These are phyloP conservation scores for Tetrahymena malaccensis DNA, from an alignment of 73 alveolate genomes.

Conservation along the genomic window DNA sequence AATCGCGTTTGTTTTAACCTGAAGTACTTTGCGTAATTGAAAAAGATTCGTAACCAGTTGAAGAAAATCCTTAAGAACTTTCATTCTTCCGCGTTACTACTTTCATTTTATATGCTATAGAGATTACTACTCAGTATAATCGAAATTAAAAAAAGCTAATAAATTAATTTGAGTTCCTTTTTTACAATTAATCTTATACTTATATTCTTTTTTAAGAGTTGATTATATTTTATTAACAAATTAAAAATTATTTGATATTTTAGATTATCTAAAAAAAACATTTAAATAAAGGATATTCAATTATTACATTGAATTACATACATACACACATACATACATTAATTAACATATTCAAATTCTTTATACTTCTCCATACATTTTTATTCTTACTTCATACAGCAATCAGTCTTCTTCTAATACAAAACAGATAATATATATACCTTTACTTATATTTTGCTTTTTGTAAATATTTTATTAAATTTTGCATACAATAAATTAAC, in stretches of 20 bases:
- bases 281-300: not conserved
- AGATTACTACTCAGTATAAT: not conserved
- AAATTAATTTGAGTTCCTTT: not conserved
- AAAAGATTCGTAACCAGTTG: not conserved
- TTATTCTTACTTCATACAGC: not conserved
- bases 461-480: too few species aligned
- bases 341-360: not conserved
- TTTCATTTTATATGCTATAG: not conserved
- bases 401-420: not conserved
- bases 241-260: not conserved
- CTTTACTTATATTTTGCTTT: not conserved
- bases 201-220: not conserved
- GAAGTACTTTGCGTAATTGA: not conserved
- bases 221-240: not conserved
- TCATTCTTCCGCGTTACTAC: not conserved
- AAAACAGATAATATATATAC: not conserved
- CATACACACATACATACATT: not conserved
- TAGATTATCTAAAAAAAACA: not conserved
- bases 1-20: not conserved
- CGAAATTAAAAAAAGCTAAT: not conserved
- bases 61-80: not conserved
- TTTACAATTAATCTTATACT: not conserved
- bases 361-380: too few species aligned
- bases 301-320: not conserved
- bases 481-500: not conserved